Evolutionary conservation across 306 rosid genomes (phyloP).

Genomic region (Cicer pinnatifidum): DNA sequence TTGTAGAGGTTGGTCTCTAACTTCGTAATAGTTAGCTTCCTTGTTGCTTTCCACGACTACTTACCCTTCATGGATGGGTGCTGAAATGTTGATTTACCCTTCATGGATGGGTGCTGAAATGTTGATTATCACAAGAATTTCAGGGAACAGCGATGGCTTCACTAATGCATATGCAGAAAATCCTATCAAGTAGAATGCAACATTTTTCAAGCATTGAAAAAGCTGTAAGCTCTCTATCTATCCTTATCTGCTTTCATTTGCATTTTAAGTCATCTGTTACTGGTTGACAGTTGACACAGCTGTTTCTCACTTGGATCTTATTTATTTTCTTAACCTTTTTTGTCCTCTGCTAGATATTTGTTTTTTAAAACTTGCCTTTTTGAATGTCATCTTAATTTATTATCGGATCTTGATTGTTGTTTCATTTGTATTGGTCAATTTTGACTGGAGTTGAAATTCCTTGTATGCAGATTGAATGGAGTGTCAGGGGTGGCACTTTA

Average conservation of each 20-base stretch:
- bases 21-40: slow-evolving; percentile 36
- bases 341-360: slow-evolving; percentile 11
- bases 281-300: slow-evolving; percentile 1
- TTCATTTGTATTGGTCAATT: slow-evolving; percentile 40
- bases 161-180: slow-evolving; percentile 92
- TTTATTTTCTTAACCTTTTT: slow-evolving; percentile 34
- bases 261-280: slow-evolving; percentile 15
- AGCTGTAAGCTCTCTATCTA: slow-evolving; percentile 59
- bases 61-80: slow-evolving; percentile 18
- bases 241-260: slow-evolving; percentile 32
- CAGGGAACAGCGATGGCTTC: slow-evolving; percentile 99
- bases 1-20: slow-evolving; percentile 82
- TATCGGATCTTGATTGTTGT: slow-evolving; percentile 28
- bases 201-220: slow-evolving; percentile 89
- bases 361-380: slow-evolving; percentile 11
- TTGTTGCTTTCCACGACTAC: slow-evolving; percentile 29
- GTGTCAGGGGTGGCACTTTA: slow-evolving; percentile 72
- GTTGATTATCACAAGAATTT: slow-evolving; percentile 45
- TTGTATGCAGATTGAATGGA: slow-evolving; percentile 86
- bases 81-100: slow-evolving; percentile 36
- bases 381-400: slow-evolving; percentile 34
- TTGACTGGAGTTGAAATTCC: slow-evolving; percentile 34
- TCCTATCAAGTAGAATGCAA: slow-evolving; percentile 80
- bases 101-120: slow-evolving; percentile 18
- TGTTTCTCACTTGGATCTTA: slow-evolving; percentile 30